Percentiles rank a stretch among this genome's conserved stretches.
These are phyloP conservation scores for Rhynchosporium graminicola DNA, from an alignment of 2,329 filamentous ascomycete genomes.

Conservation along the genomic window DNA sequence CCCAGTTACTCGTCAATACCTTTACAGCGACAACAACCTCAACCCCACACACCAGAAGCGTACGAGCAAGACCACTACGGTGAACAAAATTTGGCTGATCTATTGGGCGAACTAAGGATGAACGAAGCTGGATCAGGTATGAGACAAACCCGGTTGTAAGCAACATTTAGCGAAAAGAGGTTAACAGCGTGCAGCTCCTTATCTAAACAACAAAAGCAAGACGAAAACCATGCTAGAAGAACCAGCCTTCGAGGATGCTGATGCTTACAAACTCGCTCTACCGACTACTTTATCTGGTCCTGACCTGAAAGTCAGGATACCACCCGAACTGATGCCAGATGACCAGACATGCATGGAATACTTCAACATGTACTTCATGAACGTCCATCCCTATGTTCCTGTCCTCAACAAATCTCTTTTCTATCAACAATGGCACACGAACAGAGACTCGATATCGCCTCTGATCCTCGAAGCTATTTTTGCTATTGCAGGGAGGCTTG, in stretches of 20 bases:
- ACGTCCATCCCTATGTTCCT: constrained; percentile 91
- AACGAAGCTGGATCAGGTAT: constrained; percentile 83
- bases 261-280: constrained; percentile 71
- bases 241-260: constrained; percentile 67
- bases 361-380: constrained; percentile 85
- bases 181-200: constrained; percentile 63
- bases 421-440: constrained; percentile 86
- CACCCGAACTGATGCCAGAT: constrained; percentile 87
- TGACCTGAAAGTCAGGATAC: constrained; percentile 81
- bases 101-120: constrained; percentile 84
- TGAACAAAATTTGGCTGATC: constrained; percentile 72
- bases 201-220: constrained; percentile 66
- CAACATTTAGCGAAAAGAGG: constrained; percentile 6
- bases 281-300: constrained; percentile 68
- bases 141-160: constrained; percentile 35
- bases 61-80: constrained; percentile 65
- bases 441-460: constrained; percentile 82
- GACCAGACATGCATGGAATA: constrained; percentile 81
- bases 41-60: constrained; percentile 49
- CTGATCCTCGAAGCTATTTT: constrained; percentile 88
- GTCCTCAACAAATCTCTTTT: constrained; percentile 81
- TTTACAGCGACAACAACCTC: constrained; percentile 37
- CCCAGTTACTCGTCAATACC: constrained; percentile 57
- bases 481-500: constrained; percentile 80
- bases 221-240: constrained; percentile 54